A percentile compares a stretch with the other conserved stretches of the same genome.
Conservation (phyloP, 768 basidiomycete genomes). For the Pleurotus eryngii region DNA sequence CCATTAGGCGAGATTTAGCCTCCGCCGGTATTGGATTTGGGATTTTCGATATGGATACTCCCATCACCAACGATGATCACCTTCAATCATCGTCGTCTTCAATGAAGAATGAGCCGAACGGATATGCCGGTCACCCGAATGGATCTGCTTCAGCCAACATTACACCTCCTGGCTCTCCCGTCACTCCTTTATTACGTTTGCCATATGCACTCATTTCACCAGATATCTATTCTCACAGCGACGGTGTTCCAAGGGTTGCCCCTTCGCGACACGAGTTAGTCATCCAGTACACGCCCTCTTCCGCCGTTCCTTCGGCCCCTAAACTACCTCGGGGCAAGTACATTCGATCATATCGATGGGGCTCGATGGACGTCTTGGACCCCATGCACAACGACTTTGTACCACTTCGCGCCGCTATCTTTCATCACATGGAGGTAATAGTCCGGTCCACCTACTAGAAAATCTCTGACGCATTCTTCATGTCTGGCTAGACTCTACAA, state of each 20-base stretch:
- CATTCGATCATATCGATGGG: conserved; percentile 79
- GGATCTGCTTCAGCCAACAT: conserved; percentile 46
- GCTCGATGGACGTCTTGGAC: conserved; percentile 76
- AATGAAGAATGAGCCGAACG: conserved; percentile 52
- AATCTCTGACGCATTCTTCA: too few relatives aligned
- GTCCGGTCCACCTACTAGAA: background rate
- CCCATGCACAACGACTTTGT: conserved; percentile 79
- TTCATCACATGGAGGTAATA: conserved; percentile 86
- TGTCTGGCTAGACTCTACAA: conserved; percentile 62
- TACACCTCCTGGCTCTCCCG: conserved; percentile 69
- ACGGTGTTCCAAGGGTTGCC: conserved; percentile 60
- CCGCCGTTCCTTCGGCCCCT: conserved; percentile 34
- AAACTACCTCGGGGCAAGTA: conserved; percentile 63
- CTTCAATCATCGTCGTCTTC: conserved; percentile 32
- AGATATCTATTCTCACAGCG: conserved; percentile 81
- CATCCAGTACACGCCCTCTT: conserved; percentile 67
- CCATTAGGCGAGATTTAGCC: conserved; percentile 76
- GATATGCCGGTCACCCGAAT: conserved; percentile 47
- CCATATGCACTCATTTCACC: conserved; percentile 87
- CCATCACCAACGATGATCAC: conserved; percentile 34
- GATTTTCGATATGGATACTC: conserved; percentile 77
- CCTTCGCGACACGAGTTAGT: conserved; percentile 69
- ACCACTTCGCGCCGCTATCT: conserved; percentile 71
- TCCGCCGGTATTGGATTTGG: conserved; percentile 87
- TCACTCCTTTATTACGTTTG: conserved; percentile 57